A percentile compares a stretch with the other conserved stretches of the same genome.
Evolutionary conservation across 139 green algal genomes (phyloP).

Genomic region (Cymbomonas tetramitiformis): DNA sequence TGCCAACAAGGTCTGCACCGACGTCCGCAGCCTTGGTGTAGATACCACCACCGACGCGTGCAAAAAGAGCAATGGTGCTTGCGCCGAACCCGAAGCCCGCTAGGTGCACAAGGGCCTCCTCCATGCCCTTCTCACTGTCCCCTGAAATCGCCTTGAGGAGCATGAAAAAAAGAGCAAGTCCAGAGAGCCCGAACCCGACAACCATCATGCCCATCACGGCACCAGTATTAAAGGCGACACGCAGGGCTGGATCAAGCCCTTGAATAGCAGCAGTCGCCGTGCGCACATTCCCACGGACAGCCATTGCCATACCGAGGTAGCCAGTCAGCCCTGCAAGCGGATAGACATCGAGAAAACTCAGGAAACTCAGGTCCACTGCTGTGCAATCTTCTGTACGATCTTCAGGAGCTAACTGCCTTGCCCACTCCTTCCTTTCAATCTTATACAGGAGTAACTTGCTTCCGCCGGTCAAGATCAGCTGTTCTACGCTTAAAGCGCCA

Average conservation of each 20-base stretch:
- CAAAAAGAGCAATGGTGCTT: conserved; percentile 46
- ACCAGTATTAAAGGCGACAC: conserved; percentile 24
- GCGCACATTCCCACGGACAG: conserved; percentile 21
- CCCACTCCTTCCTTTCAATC: too few relatives aligned
- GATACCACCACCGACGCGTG: conserved; percentile 49
- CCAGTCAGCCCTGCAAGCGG: conserved; percentile 18
- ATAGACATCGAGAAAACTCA: too few relatives aligned
- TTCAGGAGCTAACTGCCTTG: too few relatives aligned
- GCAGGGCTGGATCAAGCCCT: conserved; percentile 22
- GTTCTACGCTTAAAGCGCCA: too few relatives aligned
- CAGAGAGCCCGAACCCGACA: conserved; percentile 24
- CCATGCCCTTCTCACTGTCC: too few relatives aligned
- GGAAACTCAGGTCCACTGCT: too few relatives aligned
- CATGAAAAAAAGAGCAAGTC: conserved; percentile 22
- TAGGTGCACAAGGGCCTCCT: too few relatives aligned
- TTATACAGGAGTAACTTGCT: too few relatives aligned
- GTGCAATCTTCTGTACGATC: too few relatives aligned
- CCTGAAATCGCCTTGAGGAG: too few relatives aligned
- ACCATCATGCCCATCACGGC: conserved; percentile 34
- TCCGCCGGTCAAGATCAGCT: too few relatives aligned
- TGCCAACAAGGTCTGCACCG: conserved; percentile 57
- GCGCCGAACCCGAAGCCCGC: conserved; percentile 49
- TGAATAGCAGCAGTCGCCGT: conserved; percentile 24
- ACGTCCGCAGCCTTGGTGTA: conserved; percentile 67
- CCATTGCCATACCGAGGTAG: conserved; percentile 27